These are phyloP conservation scores for Rickenella mellea DNA, from an alignment of 768 basidiomycete species.

Conservation along the genomic window DNA sequence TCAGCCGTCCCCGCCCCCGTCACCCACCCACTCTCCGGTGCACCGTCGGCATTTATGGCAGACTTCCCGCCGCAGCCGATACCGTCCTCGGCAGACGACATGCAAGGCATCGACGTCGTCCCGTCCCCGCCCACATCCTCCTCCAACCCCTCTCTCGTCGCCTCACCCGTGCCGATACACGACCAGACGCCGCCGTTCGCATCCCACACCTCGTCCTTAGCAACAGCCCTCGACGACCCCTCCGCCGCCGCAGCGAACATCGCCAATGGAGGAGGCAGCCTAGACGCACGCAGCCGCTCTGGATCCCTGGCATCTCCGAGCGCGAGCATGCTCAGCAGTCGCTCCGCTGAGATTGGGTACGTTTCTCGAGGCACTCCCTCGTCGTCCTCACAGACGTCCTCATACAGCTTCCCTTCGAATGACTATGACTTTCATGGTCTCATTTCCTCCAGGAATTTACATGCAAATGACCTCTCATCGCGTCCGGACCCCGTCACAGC, in stretches of 20 bases:
- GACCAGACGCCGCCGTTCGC: conserved; percentile 20
- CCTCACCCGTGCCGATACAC: conserved; percentile 22
- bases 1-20: background rate
- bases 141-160: conserved; percentile 2
- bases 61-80: background rate
- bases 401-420: conserved; percentile 11
- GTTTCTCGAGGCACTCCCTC: conserved; percentile 8
- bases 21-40: background rate
- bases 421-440: conserved; percentile 13
- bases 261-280: too few species aligned
- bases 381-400: conserved; percentile 1
- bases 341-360: conserved; percentile 15
- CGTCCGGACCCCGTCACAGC: conserved; percentile 27
- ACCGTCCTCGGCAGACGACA: background rate
- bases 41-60: background rate
- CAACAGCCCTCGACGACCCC: conserved; percentile 22
- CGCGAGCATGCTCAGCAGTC: conserved; percentile 12
- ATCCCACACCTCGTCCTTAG: conserved; percentile 22
- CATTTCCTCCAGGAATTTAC: too few species aligned
- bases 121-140: background rate
- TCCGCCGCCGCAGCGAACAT: too few species aligned
- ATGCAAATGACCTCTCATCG: too few species aligned
- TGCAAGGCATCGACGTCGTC: background rate
- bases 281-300: conserved; percentile 17
- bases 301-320: conserved; percentile 23